Evolutionary conservation across 1,284 basidiomycete genomes (phyloP), one percentile per base, ranked within the genome.

Genomic region (Cutaneotrichosporon dermatis): DNA sequence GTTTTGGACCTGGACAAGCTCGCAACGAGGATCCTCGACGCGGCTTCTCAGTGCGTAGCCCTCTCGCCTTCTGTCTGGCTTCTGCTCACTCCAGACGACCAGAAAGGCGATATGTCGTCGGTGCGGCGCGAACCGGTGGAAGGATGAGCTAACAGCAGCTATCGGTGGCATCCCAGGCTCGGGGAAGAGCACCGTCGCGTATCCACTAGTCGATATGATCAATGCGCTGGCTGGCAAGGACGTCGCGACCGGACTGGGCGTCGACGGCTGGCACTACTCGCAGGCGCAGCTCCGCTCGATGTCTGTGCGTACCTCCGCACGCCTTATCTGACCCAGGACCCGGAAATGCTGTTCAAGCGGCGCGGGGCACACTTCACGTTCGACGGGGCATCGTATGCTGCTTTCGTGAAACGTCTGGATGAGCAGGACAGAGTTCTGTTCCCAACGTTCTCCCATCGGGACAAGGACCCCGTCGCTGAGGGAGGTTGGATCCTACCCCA

Each of bases 251-350:
- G 75, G 76, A 15, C 77, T 82, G 7, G 77, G 80, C 5, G 69
- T 81, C 63, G 81, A 82, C 57, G 81, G 81, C 0, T 82, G 80
- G 80, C 81, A 83, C 66, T 72, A 73, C 44, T 67, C 79, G 7
- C 69, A 79, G n/a, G 68, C 65, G 0, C 66, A 71, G 42, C 67
- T 82, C 16, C 74, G 69, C 39, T 44, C 16, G 1, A 57, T 61
- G 55, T 13, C 34, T 5, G 25, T 25, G 25, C 25, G 25, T 25
- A 25, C 25, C 25, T 25, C 25, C 25, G 25, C 25, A 25, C 25
- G 25, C 25, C 25, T 25, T 25, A 25, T 25, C 25, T 25, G 25
- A 25, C 25, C 25, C 25, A 25, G 25, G 33, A 60, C 46, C 33
- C 60, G 7, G 48, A 39, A 1, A 41, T 39, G 40, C 45, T 61